A percentile compares a stretch with the other conserved stretches of the same genome.
Evolutionary conservation across 2,329 filamentous ascomycete species (phyloP).

Genomic region (Stachybotrys chlorohalonatus): DNA sequence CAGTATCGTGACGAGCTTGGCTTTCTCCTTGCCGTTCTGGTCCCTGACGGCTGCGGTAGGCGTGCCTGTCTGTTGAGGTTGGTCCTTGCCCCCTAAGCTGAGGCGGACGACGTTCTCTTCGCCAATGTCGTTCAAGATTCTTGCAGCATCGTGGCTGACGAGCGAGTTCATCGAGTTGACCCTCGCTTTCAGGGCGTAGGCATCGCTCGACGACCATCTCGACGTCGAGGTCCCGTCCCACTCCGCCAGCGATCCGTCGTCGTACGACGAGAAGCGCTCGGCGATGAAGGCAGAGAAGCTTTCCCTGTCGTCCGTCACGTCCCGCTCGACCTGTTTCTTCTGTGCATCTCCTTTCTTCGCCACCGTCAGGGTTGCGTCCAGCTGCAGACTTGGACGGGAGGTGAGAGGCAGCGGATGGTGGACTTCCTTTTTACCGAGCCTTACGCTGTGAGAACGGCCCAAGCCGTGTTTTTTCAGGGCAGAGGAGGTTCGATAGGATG

Average conservation of each 20-base stretch:
- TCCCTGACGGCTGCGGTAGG: neutral
- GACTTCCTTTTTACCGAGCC: neutral
- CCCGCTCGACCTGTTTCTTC: neutral
- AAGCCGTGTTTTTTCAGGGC: neutral
- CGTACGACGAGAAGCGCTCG: conserved; percentile 1
- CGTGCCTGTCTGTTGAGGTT: neutral
- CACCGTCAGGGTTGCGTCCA: neutral
- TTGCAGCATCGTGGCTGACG: neutral
- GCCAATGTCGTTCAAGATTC: neutral
- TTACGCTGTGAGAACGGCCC: neutral
- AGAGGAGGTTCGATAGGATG: neutral
- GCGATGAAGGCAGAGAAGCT: conserved; percentile 2
- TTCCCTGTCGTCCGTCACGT: conserved; percentile 2
- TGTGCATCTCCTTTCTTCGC: neutral
- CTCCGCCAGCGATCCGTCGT: neutral
- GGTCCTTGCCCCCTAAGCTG: neutral
- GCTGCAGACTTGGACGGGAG: neutral
- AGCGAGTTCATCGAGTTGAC: neutral
- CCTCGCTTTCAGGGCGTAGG: neutral
- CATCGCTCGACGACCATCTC: neutral
- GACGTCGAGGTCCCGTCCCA: neutral
- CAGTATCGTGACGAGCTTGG: conserved; percentile 14
- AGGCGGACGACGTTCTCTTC: neutral
- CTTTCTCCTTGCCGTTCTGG: neutral
- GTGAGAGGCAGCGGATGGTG: neutral